Conservation (phyloP, 345 rosid species). For the Brassica napus region DNA sequence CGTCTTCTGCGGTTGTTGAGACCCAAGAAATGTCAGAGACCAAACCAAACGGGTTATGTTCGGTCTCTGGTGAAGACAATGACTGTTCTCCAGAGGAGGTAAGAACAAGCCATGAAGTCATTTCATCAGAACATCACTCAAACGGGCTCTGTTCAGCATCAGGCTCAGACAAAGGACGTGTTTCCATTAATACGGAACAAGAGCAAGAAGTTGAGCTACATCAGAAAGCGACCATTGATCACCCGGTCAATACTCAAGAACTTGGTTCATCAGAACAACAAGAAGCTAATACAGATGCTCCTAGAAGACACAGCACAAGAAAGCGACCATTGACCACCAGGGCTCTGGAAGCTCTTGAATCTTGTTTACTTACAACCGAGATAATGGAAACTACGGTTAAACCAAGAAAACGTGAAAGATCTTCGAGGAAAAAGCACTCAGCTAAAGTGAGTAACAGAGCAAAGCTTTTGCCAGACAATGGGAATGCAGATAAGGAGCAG, state of each 20-base stretch:
- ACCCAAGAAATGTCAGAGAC: conserved; percentile 31
- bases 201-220: conserved; percentile 25
- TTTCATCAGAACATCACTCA: conserved; percentile 33
- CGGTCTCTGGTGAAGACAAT: conserved; percentile 11
- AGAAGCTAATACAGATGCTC: conserved; percentile 34
- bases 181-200: conserved; percentile 14
- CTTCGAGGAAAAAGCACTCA: conserved; percentile 32
- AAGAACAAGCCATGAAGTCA: conserved; percentile 22
- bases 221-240: too few relatives aligned
- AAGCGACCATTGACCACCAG: conserved; percentile 62
- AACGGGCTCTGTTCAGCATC: conserved; percentile 21
- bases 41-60: conserved; percentile 22
- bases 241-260: conserved; percentile 19
- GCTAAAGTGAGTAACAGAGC: conserved; percentile 24
- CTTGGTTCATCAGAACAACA: conserved; percentile 31
- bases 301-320: conserved; percentile 71
- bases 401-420: conserved; percentile 31
- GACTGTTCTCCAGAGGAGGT: conserved; percentile 24
- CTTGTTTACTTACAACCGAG: conserved; percentile 48
- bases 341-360: conserved; percentile 73
- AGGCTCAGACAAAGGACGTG: conserved; percentile 18
- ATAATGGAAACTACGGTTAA: conserved; percentile 35
- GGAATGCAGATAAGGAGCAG: conserved; percentile 15
- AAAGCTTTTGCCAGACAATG: conserved; percentile 14
- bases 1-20: conserved; percentile 39